Conservation (phyloP, 2,329 filamentous ascomycete genomes). For the Bertia moriformis region DNA sequence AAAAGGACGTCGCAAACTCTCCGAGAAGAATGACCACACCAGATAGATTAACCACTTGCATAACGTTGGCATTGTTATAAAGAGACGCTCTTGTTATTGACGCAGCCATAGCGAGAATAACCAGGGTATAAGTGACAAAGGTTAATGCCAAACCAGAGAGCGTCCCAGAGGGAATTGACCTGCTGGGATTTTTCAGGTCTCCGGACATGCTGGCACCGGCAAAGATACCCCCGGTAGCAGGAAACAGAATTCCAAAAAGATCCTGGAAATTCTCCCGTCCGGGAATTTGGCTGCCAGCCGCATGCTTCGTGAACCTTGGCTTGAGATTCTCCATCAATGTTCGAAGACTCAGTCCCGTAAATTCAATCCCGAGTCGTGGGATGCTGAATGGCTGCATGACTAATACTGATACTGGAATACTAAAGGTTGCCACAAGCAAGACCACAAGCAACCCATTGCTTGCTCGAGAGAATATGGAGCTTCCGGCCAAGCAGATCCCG, state of each 20-base stretch:
- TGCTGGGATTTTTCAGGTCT: slow-evolving; percentile 69
- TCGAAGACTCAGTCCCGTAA: slow-evolving; percentile 59
- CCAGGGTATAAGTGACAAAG: slow-evolving; percentile 60
- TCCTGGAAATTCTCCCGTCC: slow-evolving; percentile 62
- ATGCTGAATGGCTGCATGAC: slow-evolving; percentile 54
- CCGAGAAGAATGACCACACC: slow-evolving; percentile 61
- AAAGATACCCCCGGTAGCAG: slow-evolving; percentile 47
- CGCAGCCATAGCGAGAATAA: slow-evolving; percentile 65
- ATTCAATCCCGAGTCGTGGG: slow-evolving; percentile 47
- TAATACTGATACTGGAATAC: slow-evolving; percentile 67
- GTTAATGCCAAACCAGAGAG: slow-evolving; percentile 64
- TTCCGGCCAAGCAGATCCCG: slow-evolving; percentile 63
- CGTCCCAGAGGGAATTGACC: slow-evolving; percentile 72
- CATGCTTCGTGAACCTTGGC: slow-evolving; percentile 48
- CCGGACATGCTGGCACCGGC: slow-evolving; percentile 81
- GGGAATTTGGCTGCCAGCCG: slow-evolving; percentile 43
- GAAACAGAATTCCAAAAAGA: slow-evolving; percentile 75
- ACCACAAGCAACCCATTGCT: slow-evolving; percentile 64
- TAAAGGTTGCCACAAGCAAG: slow-evolving; percentile 59
- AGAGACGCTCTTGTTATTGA: slow-evolving; percentile 64
- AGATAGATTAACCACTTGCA: slow-evolving; percentile 65
- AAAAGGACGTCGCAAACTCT: slow-evolving; percentile 70
- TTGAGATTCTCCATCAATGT: slow-evolving; percentile 64
- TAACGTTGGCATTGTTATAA: slow-evolving; percentile 61
- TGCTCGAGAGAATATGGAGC: slow-evolving; percentile 64